phyloP scores from a whole-genome alignment of 129 eudicot genomes.

The Solidago caesia region DNA sequence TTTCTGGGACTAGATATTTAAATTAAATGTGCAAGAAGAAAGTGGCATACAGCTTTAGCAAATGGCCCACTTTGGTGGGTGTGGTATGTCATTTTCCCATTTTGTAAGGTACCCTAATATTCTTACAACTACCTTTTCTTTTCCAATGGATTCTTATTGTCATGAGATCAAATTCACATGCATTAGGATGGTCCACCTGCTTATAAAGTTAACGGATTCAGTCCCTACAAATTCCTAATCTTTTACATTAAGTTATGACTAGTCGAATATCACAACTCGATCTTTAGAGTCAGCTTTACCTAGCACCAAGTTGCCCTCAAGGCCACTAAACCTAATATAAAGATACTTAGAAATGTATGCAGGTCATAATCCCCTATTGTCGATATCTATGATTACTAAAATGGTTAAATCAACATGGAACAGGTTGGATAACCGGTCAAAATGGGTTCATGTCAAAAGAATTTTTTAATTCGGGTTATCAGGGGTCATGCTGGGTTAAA shows the following conservation, averaged over 20 bases:
- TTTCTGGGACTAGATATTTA: conserved; percentile 27
- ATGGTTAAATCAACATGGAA: not conserved
- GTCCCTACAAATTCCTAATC: conserved; percentile 25
- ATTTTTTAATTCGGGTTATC: not conserved
- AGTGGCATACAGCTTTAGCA: conserved; percentile 41
- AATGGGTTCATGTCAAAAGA: not conserved
- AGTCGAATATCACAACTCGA: conserved; percentile 16
- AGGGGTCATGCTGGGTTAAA: not conserved
- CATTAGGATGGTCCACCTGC: conserved; percentile 34
- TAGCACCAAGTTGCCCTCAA: not conserved
- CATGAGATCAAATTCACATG: conserved; percentile 31
- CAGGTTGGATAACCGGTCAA: not conserved
- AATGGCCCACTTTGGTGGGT: conserved; percentile 46
- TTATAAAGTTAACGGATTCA: conserved; percentile 26
- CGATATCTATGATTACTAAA: not conserved
- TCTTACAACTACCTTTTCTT: conserved; percentile 36
- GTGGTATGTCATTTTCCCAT: conserved; percentile 37
- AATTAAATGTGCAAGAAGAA: conserved; percentile 26
- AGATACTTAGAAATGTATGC: conserved; percentile 16
- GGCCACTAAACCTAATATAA: not conserved
- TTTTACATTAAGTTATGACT: not conserved
- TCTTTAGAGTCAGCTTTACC: conserved; percentile 15
- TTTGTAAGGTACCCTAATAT: conserved; percentile 39
- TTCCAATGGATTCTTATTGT: conserved; percentile 34
- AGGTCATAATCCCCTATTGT: not conserved